Percentiles rank a stretch among this genome's conserved stretches.
These are phyloP conservation scores for Ettlia oleoabundans DNA, from an alignment of 139 green algal species.

Conservation along the genomic window DNA sequence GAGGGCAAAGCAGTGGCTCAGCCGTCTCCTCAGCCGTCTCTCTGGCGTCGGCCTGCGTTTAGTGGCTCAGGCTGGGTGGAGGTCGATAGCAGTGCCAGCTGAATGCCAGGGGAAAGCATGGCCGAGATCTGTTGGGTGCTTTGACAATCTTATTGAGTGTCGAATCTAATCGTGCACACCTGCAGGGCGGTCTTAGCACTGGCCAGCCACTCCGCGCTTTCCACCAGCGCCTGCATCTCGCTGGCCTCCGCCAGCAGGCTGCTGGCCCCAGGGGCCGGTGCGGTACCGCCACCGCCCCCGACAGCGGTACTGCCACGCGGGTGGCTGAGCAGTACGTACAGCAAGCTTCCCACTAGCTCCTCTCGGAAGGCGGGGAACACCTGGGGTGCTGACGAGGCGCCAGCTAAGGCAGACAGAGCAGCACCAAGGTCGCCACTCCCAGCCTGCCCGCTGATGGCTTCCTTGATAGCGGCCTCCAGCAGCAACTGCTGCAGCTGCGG, in stretches of 20 bases:
- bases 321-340: conserved; percentile 52
- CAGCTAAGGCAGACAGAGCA: not conserved
- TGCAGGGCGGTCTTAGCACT: conserved; percentile 60
- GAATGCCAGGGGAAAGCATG: not conserved
- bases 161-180: conserved; percentile 9
- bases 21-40: no score
- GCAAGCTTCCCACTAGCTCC: conserved; percentile 53
- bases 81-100: no score
- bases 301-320: not conserved
- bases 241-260: conserved; percentile 12
- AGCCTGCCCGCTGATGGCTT: not conserved
- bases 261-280: not conserved
- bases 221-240: conserved; percentile 23
- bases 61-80: no score
- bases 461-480: conserved; percentile 26
- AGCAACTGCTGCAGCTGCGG: conserved; percentile 43
- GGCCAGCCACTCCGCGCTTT: conserved; percentile 59
- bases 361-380: conserved; percentile 53
- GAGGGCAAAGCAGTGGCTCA: no score
- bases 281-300: not conserved
- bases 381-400: not conserved
- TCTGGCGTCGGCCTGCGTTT: no score
- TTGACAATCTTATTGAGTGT: no score
- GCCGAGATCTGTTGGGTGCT: no score
- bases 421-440: conserved; percentile 10